Evolutionary conservation across 345 rosid species (phyloP), one percentile per base, ranked within the genome.

Genomic region (Bruguiera gymnorhiza): DNA sequence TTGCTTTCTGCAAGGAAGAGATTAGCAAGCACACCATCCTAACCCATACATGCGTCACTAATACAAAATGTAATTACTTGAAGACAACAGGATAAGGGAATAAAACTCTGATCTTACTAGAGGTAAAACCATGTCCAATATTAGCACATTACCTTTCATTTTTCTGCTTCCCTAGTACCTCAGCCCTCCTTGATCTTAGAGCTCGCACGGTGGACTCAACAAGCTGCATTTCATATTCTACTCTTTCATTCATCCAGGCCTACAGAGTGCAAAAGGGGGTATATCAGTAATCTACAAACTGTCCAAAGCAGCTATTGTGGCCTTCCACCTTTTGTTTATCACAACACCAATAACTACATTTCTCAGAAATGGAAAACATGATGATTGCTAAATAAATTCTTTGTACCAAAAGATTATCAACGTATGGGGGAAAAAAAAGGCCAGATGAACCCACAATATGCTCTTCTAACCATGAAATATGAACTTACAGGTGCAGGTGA

Each of bases 221-320:
- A 3, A 82, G 77, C 46, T 91, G 93, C 97, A 94, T 94, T 81
- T 94, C 96, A 53, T 64, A 59, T 76, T 91, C 96, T 65, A 80
- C 92, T 31, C 65, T 67, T 65, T 88, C 91, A 75, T 90, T 83
- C 63, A 79, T 69, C 94, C 99, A 90, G 63, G 72, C 62, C 99
- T 95, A 76, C 36, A 64, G 55, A 65, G 32, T 29, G 30, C 19
- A 53, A 39, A 66, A 46, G 46, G 46, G 27, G 16, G 18, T 53
- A 59, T 5, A 56, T 62, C 36, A 75, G 7, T 27, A 26, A 27
- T 1, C n/a, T 13, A 32, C 16, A 23, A 71, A 63, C 16, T 48
- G 6, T 27, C 26, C 0, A 52, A 65, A 20, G 37, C 8, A 53
- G 8, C 58, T 39, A 0, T 39, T 13, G 18, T 39, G 55, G 19